Evolutionary conservation across 805 yeast genomes (phyloP), one percentile per base, ranked within the genome.

Genomic region (Myxozyma geophila): DNA sequence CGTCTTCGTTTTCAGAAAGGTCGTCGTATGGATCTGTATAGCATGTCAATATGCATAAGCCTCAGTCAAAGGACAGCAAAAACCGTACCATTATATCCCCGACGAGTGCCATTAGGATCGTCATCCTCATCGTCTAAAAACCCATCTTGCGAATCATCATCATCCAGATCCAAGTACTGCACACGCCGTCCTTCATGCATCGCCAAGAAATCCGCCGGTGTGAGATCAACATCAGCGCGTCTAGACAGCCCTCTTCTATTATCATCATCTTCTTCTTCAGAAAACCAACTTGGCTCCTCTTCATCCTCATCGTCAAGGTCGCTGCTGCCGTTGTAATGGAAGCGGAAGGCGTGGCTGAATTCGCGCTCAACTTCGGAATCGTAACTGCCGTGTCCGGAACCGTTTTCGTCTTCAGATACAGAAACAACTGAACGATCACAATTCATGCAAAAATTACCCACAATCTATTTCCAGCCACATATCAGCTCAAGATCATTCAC

Each of bases 401-500:
- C 9, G 15, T 21, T 15, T 47, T 47, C 36, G 36, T 7, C 12
- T 21, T 21, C 50, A 9, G 50, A 47, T 19, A 9, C 50, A 21
- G 50, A 47, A 12, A 17, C 40, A 35, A 35, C 19, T 15, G 9
- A 15, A 13, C n/a, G 10, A 7, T 36, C 56, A 36, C 54, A 50
- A 17, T 44, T 23, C 33, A 28, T 17, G 35, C 56, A 58, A 23
- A 17, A 53, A 9, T 43, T 44, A 12, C 49, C 83, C 1, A 37
- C 46, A 36, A 49, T 39, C 55, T 52, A 19, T 19, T 50, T 50
- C 28, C 15, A n/a, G 17, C 19, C 36, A 49, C 35, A 21, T 28
- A 28, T 23, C 39, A 48, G 19, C 17, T 39, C 13, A 15, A 2
- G 4, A 21, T 13, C 17, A 28, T 41, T 2, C 10, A 35, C 28